Evolutionary conservation across 352 stramenopile genomes (phyloP).

Genomic region (Saprolegnia parasitica): DNA sequence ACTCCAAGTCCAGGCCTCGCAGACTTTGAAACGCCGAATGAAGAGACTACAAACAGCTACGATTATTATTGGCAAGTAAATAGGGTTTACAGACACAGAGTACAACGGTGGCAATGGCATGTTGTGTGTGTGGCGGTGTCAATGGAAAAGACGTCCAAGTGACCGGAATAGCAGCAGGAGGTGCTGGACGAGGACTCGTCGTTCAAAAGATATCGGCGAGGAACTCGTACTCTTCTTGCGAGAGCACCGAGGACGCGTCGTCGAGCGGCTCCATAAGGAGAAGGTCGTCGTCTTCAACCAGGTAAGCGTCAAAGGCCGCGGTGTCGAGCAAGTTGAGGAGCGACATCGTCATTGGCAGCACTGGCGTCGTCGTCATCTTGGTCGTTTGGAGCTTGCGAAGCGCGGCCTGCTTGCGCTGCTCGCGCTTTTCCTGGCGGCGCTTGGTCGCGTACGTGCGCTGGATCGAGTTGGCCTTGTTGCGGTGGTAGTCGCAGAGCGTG

Average conservation of each 20-base stretch:
- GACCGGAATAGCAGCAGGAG: too few relatives aligned
- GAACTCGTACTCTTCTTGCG: slow-evolving; percentile 11
- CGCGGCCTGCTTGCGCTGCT: not conserved
- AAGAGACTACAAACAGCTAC: too few relatives aligned
- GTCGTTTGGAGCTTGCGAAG: not conserved
- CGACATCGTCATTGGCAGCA: not conserved
- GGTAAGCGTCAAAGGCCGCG: not conserved
- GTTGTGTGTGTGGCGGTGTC: not conserved
- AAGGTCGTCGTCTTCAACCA: not conserved
- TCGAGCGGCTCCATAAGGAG: not conserved
- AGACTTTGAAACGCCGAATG: too few relatives aligned
- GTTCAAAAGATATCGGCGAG: slow-evolving; percentile 19
- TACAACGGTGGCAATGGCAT: too few relatives aligned
- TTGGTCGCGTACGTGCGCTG: slow-evolving; percentile 14
- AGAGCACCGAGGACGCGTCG: not conserved
- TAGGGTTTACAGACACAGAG: too few relatives aligned
- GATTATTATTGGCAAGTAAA: too few relatives aligned
- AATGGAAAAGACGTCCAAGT: too few relatives aligned
- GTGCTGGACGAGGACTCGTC: not conserved
- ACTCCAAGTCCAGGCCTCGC: too few relatives aligned
- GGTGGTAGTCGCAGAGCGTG: too few relatives aligned
- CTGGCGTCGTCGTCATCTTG: not conserved
- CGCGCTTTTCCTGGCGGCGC: not conserved
- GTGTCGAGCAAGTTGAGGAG: not conserved
- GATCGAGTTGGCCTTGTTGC: slow-evolving; percentile 15